Percentiles rank a stretch among this genome's conserved stretches.
These are phyloP conservation scores for Leishmania major DNA, from an alignment of 208 protist genomes.

Conservation along the genomic window DNA sequence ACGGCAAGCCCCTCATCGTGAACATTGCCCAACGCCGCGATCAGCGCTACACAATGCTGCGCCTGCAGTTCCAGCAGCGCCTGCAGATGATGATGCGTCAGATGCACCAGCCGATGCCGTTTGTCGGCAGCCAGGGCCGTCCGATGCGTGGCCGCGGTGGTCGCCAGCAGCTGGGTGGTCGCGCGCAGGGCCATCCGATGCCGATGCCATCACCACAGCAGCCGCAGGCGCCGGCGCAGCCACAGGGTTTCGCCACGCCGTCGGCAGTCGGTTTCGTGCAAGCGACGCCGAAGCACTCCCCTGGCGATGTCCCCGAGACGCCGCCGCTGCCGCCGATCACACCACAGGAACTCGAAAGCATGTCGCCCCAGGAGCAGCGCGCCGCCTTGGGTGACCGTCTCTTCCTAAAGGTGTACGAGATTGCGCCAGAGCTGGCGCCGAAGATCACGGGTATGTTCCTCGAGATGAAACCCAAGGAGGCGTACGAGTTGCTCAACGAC, in stretches of 20 bases:
- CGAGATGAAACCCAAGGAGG: constrained; percentile 78
- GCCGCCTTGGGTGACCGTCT: constrained; percentile 90
- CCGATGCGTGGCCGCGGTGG: constrained; percentile 43
- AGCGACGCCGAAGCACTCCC: constrained; percentile 70
- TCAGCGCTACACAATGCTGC: constrained; percentile 94
- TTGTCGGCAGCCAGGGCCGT: constrained; percentile 27
- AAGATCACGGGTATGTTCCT: constrained; percentile 93
- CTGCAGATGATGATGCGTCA: constrained; percentile 88
- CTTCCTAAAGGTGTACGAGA: constrained; percentile 88
- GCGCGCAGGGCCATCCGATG: constrained; percentile 41
- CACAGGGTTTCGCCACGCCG: constrained; percentile 49
- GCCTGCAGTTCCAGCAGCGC: constrained; percentile 94
- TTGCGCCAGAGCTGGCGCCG: constrained; percentile 79
- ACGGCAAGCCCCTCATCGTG: constrained; percentile 98
- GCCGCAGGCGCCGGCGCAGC: constrained; percentile 34
- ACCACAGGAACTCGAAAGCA: constrained; percentile 72
- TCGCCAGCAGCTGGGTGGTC: constrained; percentile 38
- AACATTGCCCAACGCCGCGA: constrained; percentile 97
- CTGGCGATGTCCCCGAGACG: constrained; percentile 65
- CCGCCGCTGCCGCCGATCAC: constrained; percentile 86
- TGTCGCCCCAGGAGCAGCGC: constrained; percentile 91
- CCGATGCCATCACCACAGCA: constrained; percentile 26
- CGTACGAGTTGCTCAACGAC: constrained; percentile 73
- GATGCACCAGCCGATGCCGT: constrained; percentile 60
- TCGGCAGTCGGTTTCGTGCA: constrained; percentile 46